Evolutionary conservation across 768 basidiomycete genomes (phyloP).

Genomic region (Auriscalpium microsporum): DNA sequence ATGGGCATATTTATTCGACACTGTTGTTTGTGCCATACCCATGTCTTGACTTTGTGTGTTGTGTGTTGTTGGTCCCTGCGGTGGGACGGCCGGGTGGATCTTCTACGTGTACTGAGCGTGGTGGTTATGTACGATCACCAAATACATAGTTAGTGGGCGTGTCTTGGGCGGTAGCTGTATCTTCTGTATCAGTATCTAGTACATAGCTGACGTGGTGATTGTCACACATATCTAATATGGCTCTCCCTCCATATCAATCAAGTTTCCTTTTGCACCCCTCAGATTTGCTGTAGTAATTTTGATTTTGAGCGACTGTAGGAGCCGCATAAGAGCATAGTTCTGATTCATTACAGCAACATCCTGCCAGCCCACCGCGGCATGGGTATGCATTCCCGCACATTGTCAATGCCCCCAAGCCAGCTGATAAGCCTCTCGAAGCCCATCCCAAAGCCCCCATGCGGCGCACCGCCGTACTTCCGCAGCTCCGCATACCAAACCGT

Average conservation of each 20-base stretch:
- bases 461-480: conserved; percentile 75
- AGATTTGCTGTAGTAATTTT: neutral
- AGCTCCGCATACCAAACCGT: conserved; percentile 80
- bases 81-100: neutral
- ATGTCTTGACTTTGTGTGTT: neutral
- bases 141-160: neutral
- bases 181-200: conserved; percentile 4
- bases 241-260: neutral
- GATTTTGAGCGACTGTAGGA: too few species aligned
- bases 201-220: neutral
- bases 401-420: conserved; percentile 82
- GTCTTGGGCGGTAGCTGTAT: neutral
- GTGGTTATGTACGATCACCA: neutral
- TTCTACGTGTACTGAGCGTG: neutral
- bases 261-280: neutral
- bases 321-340: neutral
- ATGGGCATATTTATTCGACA: neutral
- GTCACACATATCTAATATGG: too few species aligned
- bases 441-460: conserved; percentile 93
- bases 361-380: conserved; percentile 86
- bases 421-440: conserved; percentile 88
- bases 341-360: conserved; percentile 47
- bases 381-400: conserved; percentile 87
- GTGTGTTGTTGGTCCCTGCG: neutral
- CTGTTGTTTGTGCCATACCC: neutral